Evolutionary conservation across 2,329 filamentous ascomycete genomes (phyloP).

Genomic region (Pseudogymnoascus sp.): DNA sequence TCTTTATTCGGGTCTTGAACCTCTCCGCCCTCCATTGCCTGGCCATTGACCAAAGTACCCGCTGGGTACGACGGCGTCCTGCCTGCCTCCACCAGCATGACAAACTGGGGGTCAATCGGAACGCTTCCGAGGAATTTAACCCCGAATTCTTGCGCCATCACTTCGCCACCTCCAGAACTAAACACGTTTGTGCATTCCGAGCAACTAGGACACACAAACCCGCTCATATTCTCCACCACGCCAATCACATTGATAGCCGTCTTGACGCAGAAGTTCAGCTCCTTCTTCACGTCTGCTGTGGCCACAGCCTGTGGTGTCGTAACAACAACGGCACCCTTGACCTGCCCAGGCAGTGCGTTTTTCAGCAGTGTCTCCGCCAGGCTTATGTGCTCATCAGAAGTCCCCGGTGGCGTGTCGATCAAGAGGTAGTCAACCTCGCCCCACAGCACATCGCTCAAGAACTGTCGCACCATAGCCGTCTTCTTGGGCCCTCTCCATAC

Average conservation of each 20-base stretch:
- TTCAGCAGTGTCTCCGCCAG: conserved; percentile 76
- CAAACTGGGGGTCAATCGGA: conserved; percentile 89
- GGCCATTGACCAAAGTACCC: conserved; percentile 55
- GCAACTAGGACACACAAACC: conserved; percentile 74
- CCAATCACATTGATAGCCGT: conserved; percentile 83
- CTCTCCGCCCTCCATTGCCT: conserved; percentile 30
- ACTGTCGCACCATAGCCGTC: conserved; percentile 97
- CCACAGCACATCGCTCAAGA: conserved; percentile 88
- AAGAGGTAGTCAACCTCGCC: conserved; percentile 80
- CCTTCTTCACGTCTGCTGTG: conserved; percentile 79
- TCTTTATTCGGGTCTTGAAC: conserved; percentile 24
- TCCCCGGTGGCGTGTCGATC: conserved; percentile 93
- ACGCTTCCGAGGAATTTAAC: conserved; percentile 80
- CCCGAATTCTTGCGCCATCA: conserved; percentile 79
- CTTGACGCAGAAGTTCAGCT: conserved; percentile 76
- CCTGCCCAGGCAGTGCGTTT: conserved; percentile 53
- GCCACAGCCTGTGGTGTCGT: conserved; percentile 94
- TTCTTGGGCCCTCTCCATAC: conserved; percentile 98
- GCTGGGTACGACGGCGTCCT: conserved; percentile 57
- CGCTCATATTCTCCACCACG: conserved; percentile 95
- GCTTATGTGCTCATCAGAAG: conserved; percentile 94
- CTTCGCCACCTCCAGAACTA: conserved; percentile 77
- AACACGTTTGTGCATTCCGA: conserved; percentile 90
- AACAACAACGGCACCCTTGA: conserved; percentile 85
- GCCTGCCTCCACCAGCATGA: conserved; percentile 73